Base-by-base conservation (phyloP, 805 yeast species). In the Schizosaccharomyces cryophilus region DNA sequence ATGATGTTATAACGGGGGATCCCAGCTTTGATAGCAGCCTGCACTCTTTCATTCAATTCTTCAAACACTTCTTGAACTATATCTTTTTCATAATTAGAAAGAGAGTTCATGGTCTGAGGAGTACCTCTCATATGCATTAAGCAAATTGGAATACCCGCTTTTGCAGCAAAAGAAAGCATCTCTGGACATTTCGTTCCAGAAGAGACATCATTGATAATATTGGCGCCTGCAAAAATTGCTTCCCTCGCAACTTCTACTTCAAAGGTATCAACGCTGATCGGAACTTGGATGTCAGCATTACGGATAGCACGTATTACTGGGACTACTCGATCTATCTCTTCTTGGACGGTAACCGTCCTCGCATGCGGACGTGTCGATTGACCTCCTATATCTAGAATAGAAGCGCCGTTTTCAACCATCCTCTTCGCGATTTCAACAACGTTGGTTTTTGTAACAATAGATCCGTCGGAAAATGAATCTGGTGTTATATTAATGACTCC, bases 391-490 rank as follows among this genome's bases (percentile, higher is more conserved):
- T 93, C 98, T 47, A 93, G 75, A 38, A 93, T 85, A 31, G 75
- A 74, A n/a, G 88, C 86, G 1, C 87, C 88, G 26, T 77, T 72
- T 0, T 69, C 66, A 5, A 80, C 76, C 76, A 85, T 76, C 47
- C 70, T 64, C 51, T 71, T 68, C 0, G 83, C 84, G 29, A 73
- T 72, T 0, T 66, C 67, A 31, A 83, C 67, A 1, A 81, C 75
- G 11, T 71, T 70, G 0, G 72, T 76, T 7, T 58, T 15, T 11
- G 54, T 66, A 38, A 74, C 68, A 19, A 68, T 67, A 0, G 93
- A 87, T 1, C 95, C 97, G 70, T 93, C 98, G 55, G 95, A 85
- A 69, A 93, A 93, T 1, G 96, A 88, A 70, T 93, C 96, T 0
- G 96, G 95, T 0, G 98, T 93, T 24, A 84, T 77, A 67, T 93